Evolutionary conservation across 768 basidiomycete species (phyloP).

Genomic region (Lentinula sp.): DNA sequence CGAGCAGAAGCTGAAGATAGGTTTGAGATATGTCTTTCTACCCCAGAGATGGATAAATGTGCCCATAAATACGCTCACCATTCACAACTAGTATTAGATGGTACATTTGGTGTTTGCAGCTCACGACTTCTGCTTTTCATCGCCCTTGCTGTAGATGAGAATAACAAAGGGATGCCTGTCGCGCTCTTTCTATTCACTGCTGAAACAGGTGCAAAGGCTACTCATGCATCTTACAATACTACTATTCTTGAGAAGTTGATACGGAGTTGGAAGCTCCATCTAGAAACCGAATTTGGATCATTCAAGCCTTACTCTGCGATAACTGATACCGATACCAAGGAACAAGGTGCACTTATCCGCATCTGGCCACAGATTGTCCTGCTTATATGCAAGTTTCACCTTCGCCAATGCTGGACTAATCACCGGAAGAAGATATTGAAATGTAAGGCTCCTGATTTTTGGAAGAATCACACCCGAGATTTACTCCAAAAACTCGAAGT

Average conservation of each 20-base stretch:
- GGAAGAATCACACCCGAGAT: background rate
- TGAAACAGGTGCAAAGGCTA: constrained; percentile 16
- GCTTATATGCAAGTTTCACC: no score
- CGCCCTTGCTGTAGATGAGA: constrained; percentile 21
- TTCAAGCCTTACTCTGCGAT: constrained; percentile 15
- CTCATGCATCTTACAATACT: constrained; percentile 23
- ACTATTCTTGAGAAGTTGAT: constrained; percentile 16
- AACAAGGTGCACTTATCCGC: no score
- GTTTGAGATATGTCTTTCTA: constrained; percentile 25
- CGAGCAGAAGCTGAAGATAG: no score
- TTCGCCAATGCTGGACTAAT: constrained; percentile 21
- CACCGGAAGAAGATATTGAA: constrained; percentile 10
- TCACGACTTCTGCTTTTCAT: constrained; percentile 23
- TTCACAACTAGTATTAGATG: constrained; percentile 14
- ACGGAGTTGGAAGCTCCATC: constrained; percentile 14
- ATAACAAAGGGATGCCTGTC: constrained; percentile 21
- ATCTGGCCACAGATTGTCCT: no score
- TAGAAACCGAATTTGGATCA: constrained; percentile 5
- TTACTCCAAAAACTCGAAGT: background rate
- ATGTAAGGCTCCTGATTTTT: background rate
- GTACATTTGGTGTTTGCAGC: constrained; percentile 17
- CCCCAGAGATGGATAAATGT: constrained; percentile 17
- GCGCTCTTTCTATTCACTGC: constrained; percentile 29
- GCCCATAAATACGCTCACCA: constrained; percentile 17
- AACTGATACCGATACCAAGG: no score